These are phyloP conservation scores for Suillus plorans DNA, from an alignment of 768 basidiomycete species.

Conservation along the genomic window DNA sequence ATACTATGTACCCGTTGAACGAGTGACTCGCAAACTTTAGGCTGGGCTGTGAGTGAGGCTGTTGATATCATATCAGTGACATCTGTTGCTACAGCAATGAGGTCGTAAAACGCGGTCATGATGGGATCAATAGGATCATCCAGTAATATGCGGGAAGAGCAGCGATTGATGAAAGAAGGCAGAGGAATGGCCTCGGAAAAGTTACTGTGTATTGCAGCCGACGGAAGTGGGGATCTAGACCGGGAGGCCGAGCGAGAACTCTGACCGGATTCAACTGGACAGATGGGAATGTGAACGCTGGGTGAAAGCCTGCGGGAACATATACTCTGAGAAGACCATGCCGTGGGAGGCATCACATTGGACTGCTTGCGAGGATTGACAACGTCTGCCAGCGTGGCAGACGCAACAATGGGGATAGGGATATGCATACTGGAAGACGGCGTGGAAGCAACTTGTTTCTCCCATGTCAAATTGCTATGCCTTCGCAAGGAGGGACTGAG, in stretches of 20 bases:
- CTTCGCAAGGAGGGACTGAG: slow-evolving; percentile 69
- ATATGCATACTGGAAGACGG: slow-evolving; percentile 56
- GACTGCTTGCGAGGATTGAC: slow-evolving; percentile 66
- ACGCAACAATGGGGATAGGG: slow-evolving; percentile 62
- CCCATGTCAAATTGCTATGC: slow-evolving; percentile 66
- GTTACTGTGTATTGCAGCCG: slow-evolving; percentile 59
- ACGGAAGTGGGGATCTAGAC: slow-evolving; percentile 89
- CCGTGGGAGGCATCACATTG: slow-evolving; percentile 45
- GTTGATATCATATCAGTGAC: slow-evolving; percentile 82
- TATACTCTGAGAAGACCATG: slow-evolving; percentile 57
- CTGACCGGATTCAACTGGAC: slow-evolving; percentile 67
- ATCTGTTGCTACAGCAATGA: slow-evolving; percentile 92
- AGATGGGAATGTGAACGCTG: slow-evolving; percentile 73
- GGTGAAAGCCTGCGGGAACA: slow-evolving; percentile 83
- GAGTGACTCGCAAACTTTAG: slow-evolving; percentile 81
- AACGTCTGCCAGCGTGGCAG: slow-evolving; percentile 60
- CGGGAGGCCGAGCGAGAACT: slow-evolving; percentile 94
- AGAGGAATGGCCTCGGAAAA: slow-evolving; percentile 55
- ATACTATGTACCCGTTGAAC: slow-evolving; percentile 90
- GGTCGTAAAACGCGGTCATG: slow-evolving; percentile 85
- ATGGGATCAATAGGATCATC: slow-evolving; percentile 89
- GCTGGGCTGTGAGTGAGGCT: slow-evolving; percentile 78
- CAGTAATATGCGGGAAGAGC: slow-evolving; percentile 78
- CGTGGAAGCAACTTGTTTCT: slow-evolving; percentile 43
- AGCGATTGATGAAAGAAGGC: slow-evolving; percentile 54